Conservation (phyloP, 306 rosid species). For the Potentilla sterilis region DNA sequence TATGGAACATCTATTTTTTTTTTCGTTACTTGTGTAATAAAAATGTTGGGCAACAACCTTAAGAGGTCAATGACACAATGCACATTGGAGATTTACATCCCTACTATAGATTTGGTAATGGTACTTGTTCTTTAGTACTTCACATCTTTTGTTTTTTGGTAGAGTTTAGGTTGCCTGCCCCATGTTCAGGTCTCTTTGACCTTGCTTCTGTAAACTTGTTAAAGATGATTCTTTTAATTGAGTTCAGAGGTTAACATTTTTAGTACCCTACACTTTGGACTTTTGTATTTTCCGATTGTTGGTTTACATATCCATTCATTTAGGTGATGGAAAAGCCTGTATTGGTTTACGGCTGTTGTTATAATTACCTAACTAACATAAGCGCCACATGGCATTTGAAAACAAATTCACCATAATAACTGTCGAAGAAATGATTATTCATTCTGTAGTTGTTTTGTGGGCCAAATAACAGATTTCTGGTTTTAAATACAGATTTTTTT, state of each 20-base stretch:
- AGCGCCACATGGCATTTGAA: neutral
- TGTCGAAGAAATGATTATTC: neutral
- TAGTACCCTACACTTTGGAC: neutral
- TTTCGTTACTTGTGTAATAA: neutral
- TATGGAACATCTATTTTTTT: neutral
- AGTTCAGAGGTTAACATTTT: neutral
- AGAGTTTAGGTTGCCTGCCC: neutral
- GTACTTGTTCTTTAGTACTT: too few species aligned
- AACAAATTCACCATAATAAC: neutral
- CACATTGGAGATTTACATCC: neutral
- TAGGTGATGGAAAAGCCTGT: neutral
- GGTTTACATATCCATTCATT: neutral
- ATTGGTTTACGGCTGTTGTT: neutral
- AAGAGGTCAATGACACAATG: neutral
- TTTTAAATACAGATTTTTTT: neutral
- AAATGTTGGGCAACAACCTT: neutral
- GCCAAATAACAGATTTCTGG: neutral
- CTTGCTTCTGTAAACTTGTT: neutral
- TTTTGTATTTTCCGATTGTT: too few species aligned
- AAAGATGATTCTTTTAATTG: neutral
- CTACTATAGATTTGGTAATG: neutral
- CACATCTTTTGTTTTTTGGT: too few species aligned
- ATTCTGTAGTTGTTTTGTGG: neutral
- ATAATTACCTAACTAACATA: neutral
- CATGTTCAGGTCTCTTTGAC: neutral